phyloP scores from a whole-genome alignment of 108 stramenopile species.

The Nitzschia sp. region DNA sequence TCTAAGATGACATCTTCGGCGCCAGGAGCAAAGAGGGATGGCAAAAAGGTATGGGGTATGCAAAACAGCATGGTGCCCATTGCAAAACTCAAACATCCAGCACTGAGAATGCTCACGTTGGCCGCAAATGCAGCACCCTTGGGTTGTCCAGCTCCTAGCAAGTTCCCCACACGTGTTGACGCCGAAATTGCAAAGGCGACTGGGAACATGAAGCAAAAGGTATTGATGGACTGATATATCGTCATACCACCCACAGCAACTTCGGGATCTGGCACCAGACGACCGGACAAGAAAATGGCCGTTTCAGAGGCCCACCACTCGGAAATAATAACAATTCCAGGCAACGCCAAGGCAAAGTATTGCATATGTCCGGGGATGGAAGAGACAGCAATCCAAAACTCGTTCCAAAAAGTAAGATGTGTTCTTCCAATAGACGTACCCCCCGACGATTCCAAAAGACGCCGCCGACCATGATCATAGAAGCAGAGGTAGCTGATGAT shows the following conservation, averaged over 20 bases:
- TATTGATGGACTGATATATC: constrained; percentile 70
- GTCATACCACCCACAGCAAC: constrained; percentile 59
- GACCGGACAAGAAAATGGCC: constrained; percentile 60
- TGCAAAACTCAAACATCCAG: constrained; percentile 24
- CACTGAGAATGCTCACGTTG: constrained; percentile 34
- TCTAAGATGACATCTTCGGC: constrained; percentile 34
- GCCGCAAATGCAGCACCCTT: constrained; percentile 32
- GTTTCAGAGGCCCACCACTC: constrained; percentile 77
- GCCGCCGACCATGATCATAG: constrained; percentile 16
- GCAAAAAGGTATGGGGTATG: constrained; percentile 52
- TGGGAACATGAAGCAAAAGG: constrained; percentile 67
- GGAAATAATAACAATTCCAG: constrained; percentile 64
- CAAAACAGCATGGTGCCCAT: constrained; percentile 41
- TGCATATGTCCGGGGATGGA: constrained; percentile 35
- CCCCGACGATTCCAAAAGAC: constrained; percentile 34
- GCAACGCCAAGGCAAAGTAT: constrained; percentile 60
- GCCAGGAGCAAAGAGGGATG: constrained; percentile 52
- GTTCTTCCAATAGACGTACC: constrained; percentile 30
- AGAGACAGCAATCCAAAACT: constrained; percentile 20
- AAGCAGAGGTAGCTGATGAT: constrained; percentile 36
- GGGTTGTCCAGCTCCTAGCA: constrained; percentile 40
- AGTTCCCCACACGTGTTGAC: constrained; percentile 48
- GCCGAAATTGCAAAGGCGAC: constrained; percentile 46
- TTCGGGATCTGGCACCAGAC: constrained; percentile 47
- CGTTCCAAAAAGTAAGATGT: constrained; percentile 30